Evolutionary conservation across 2,329 filamentous ascomycete genomes (phyloP).

Genomic region (Rhinocladiella mackenziei): DNA sequence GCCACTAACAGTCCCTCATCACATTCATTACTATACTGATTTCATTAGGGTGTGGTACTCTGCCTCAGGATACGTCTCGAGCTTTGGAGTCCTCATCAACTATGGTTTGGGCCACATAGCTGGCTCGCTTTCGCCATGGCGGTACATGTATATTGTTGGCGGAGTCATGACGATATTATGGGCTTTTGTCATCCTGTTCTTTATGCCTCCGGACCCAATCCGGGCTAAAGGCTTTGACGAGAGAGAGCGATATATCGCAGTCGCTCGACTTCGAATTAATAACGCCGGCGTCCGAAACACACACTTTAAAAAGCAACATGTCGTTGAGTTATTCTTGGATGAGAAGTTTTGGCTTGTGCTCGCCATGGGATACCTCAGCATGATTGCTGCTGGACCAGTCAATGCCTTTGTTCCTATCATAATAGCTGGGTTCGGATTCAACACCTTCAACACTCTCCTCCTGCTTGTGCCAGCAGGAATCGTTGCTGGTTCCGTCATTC

Average conservation of each 20-base stretch:
- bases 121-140: slow-evolving; percentile 57
- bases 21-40: background rate
- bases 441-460: slow-evolving; percentile 60
- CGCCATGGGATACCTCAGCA: slow-evolving; percentile 64
- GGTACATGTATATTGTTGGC: slow-evolving; percentile 66
- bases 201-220: slow-evolving; percentile 60
- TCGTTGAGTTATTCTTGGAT: slow-evolving; percentile 54
- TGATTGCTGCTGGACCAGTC: slow-evolving; percentile 63
- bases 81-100: slow-evolving; percentile 54
- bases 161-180: slow-evolving; percentile 57
- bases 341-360: slow-evolving; percentile 60
- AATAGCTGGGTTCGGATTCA: slow-evolving; percentile 61
- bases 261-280: slow-evolving; percentile 58
- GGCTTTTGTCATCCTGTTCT: slow-evolving; percentile 59
- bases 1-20: background rate
- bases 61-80: slow-evolving; percentile 40
- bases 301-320: slow-evolving; percentile 56
- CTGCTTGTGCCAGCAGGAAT: slow-evolving; percentile 48
- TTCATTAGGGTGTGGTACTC: slow-evolving; percentile 59
- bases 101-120: slow-evolving; percentile 64
- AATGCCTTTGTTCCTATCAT: slow-evolving; percentile 65
- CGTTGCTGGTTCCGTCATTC: slow-evolving; percentile 37
- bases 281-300: slow-evolving; percentile 62
- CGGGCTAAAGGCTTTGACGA: slow-evolving; percentile 64
- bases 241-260: slow-evolving; percentile 60